These are phyloP conservation scores for Cyclaneusma minus DNA, from an alignment of 2,329 filamentous ascomycete species.

Conservation along the genomic window DNA sequence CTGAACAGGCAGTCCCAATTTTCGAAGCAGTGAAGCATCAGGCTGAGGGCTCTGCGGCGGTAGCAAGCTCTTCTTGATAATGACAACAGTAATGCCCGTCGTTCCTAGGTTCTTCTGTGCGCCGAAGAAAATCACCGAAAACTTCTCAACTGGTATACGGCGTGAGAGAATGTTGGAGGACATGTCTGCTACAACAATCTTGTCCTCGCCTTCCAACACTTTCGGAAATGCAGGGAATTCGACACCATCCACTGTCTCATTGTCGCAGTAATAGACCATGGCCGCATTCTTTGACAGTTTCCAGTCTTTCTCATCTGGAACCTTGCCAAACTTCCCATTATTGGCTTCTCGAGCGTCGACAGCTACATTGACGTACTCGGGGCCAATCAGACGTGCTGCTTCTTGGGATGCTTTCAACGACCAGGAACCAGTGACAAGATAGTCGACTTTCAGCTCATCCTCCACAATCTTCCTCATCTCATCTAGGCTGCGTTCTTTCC, in stretches of 20 bases:
- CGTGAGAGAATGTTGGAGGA: conserved; percentile 83
- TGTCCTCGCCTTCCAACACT: conserved; percentile 37
- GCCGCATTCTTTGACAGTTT: conserved; percentile 52
- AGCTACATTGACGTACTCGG: conserved; percentile 67
- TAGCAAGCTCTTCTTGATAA: conserved; percentile 70
- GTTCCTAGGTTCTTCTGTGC: conserved; percentile 90
- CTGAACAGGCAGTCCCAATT: conserved; percentile 60
- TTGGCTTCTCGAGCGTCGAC: conserved; percentile 50
- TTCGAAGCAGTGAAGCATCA: conserved; percentile 50
- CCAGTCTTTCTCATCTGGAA: conserved; percentile 66
- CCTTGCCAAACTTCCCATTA: conserved; percentile 71
- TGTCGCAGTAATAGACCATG: conserved; percentile 82
- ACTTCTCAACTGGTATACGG: conserved; percentile 62
- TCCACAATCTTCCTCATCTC: conserved; percentile 48
- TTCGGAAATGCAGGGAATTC: conserved; percentile 69
- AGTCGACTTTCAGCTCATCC: conserved; percentile 67
- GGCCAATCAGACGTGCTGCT: conserved; percentile 59
- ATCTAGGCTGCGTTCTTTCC: conserved; percentile 34
- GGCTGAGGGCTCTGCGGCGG: conserved; percentile 52
- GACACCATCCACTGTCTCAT: conserved; percentile 88
- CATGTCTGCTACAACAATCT: conserved; percentile 84
- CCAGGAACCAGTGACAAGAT: conserved; percentile 82
- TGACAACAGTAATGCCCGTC: conserved; percentile 72
- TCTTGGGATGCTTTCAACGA: conserved; percentile 81
- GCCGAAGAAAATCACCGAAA: conserved; percentile 75